These are phyloP conservation scores for Cystofilobasidium ferigula DNA, from an alignment of 768 basidiomycete species.

Conservation along the genomic window DNA sequence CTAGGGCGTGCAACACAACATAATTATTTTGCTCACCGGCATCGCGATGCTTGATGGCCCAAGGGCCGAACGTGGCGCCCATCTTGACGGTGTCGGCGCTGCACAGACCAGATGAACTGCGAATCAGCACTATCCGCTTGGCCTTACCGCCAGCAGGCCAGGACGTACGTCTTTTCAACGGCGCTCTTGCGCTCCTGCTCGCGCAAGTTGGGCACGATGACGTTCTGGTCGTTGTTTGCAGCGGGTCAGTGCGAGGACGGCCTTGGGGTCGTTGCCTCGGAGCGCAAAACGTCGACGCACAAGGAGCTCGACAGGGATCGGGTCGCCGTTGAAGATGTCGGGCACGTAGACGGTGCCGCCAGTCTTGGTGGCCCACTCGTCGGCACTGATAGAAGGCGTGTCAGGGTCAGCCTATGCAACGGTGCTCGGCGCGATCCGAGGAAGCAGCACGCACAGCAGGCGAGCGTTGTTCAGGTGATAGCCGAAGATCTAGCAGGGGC, in stretches of 20 bases:
- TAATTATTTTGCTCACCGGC: conserved; percentile 29
- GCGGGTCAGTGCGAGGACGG: not conserved
- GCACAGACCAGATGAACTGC: not conserved
- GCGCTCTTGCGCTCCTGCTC: conserved; percentile 29
- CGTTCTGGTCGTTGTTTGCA: conserved; percentile 11
- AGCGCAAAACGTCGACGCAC: conserved; percentile 1
- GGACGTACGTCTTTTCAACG: conserved; percentile 13
- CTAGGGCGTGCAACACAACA: not conserved
- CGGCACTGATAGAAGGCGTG: conserved; percentile 31
- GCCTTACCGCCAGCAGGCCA: not conserved
- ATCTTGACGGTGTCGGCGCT: conserved; percentile 32
- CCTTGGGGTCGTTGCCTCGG: not conserved
- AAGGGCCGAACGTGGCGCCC: conserved; percentile 37
- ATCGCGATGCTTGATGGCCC: conserved; percentile 35
- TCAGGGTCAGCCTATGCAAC: not conserved
- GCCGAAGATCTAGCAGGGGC: conserved; percentile 36
- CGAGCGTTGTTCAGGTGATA: conserved; percentile 35
- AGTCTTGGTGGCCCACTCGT: conserved; percentile 37
- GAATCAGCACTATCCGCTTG: not conserved
- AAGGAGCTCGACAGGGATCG: conserved; percentile 4
- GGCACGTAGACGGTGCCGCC: conserved; percentile 38
- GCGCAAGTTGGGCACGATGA: conserved; percentile 36
- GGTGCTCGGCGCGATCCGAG: not conserved
- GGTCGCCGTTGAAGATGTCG: conserved; percentile 33
- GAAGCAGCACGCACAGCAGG: not conserved